phyloP scores from a whole-genome alignment of 2,329 filamentous ascomycete species.

The Zalaria obscura region DNA sequence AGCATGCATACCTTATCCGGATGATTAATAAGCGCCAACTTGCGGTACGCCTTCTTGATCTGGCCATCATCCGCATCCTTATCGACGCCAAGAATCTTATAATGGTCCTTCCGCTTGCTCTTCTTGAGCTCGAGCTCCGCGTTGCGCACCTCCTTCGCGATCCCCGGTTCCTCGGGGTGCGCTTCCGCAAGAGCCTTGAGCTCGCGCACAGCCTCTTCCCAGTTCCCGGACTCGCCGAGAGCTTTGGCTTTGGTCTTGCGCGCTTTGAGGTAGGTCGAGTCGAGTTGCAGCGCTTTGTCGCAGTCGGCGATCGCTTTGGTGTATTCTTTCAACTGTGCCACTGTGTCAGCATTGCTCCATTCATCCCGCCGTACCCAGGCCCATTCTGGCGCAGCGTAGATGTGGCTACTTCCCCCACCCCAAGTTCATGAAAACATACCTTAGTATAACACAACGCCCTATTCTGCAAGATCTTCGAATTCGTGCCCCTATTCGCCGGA shows the following conservation, averaged over 20 bases:
- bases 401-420: not conserved
- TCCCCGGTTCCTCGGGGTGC: constrained; percentile 68
- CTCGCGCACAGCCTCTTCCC: constrained; percentile 83
- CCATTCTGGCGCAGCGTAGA: too few relatives aligned
- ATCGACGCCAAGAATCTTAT: constrained; percentile 82
- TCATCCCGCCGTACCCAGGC: not conserved
- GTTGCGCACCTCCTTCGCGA: constrained; percentile 72
- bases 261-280: constrained; percentile 77
- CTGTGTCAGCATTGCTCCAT: not conserved
- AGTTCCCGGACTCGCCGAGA: constrained; percentile 68
- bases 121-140: constrained; percentile 97
- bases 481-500: constrained; percentile 76
- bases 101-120: constrained; percentile 93
- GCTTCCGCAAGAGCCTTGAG: constrained; percentile 75
- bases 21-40: constrained; percentile 84
- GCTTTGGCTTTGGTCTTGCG: constrained; percentile 90
- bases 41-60: constrained; percentile 95
- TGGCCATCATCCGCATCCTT: constrained; percentile 74
- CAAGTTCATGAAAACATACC: constrained; percentile 12
- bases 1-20: constrained; percentile 56
- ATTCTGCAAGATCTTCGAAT: constrained; percentile 91
- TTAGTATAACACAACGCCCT: constrained; percentile 71
- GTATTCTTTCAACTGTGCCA: constrained; percentile 58
- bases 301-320: constrained; percentile 73
- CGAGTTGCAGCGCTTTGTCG: constrained; percentile 67